These are phyloP conservation scores for Vigna unguiculata DNA, from an alignment of 306 rosid genomes.

Conservation along the genomic window DNA sequence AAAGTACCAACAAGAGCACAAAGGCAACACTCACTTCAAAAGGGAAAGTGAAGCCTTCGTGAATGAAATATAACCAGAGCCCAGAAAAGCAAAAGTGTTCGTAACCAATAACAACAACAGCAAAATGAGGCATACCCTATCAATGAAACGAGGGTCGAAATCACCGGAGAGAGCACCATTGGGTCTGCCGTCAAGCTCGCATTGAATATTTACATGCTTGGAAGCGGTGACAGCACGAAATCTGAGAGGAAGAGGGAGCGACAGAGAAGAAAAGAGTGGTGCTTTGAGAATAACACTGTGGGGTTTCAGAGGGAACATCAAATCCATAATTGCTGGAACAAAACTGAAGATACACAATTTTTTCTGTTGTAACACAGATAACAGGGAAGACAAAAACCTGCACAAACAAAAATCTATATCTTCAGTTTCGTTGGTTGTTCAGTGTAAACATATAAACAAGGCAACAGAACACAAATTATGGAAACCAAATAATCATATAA, in stretches of 20 bases:
- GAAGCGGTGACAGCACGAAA: slow-evolving; percentile 47
- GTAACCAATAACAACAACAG: not conserved
- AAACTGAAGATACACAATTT: not conserved
- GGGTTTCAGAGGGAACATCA: slow-evolving; percentile 42
- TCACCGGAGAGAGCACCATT: slow-evolving; percentile 84
- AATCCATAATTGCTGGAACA: slow-evolving; percentile 51
- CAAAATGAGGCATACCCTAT: slow-evolving; percentile 55
- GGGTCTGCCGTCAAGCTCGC: slow-evolving; percentile 71
- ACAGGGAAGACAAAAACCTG: not conserved
- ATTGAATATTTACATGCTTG: slow-evolving; percentile 58
- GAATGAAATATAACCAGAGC: slow-evolving; percentile 22
- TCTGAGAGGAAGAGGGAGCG: slow-evolving; percentile 40
- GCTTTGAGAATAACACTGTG: slow-evolving; percentile 44
- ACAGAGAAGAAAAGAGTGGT: slow-evolving; percentile 47
- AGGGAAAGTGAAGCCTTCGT: not conserved
- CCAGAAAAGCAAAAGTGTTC: slow-evolving; percentile 20
- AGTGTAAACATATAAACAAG: not conserved
- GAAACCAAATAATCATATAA: no score
- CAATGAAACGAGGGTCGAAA: slow-evolving; percentile 76
- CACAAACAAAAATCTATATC: not conserved
- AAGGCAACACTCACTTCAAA: slow-evolving; percentile 12
- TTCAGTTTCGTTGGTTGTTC: not conserved
- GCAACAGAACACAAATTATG: not conserved
- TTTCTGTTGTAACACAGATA: not conserved
- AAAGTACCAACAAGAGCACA: slow-evolving; percentile 21